phyloP scores from a whole-genome alignment of 177 flowering plant species.

The Tripterygium wilfordii region DNA sequence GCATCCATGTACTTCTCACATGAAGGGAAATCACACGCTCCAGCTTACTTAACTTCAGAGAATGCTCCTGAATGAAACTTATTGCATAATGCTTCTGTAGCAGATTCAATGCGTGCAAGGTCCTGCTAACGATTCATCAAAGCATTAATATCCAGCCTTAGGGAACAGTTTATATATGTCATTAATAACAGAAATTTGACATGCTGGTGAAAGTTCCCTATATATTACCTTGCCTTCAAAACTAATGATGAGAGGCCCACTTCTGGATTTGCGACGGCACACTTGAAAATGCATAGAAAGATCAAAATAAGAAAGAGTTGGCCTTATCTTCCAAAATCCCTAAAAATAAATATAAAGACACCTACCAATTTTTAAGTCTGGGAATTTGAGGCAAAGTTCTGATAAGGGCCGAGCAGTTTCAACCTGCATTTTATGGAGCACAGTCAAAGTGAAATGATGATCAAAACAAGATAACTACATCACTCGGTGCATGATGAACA shows the following conservation, averaged over 20 bases:
- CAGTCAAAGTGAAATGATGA: no score
- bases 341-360: not conserved
- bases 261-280: slow-evolving; percentile 68
- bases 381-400: slow-evolving; percentile 63
- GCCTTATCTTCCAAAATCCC: not conserved
- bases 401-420: slow-evolving; percentile 62
- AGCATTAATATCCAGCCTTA: no score
- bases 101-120: slow-evolving; percentile 39
- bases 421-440: slow-evolving; percentile 37
- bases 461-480: no score
- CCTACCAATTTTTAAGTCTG: slow-evolving; percentile 78
- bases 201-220: not conserved
- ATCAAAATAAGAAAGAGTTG: slow-evolving; percentile 3
- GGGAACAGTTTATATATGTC: not conserved
- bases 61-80: slow-evolving; percentile 42
- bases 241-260: slow-evolving; percentile 44
- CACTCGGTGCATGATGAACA: no score
- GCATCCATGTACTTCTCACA: no score
- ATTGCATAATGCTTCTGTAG: slow-evolving; percentile 42
- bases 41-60: no score
- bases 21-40: no score
- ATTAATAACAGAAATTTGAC: no score
- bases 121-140: slow-evolving; percentile 39
- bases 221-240: slow-evolving; percentile 52
- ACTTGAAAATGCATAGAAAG: slow-evolving; percentile 33